These are phyloP conservation scores for Suhomyces sp. DNA, from an alignment of 805 yeast species.

Conservation along the genomic window DNA sequence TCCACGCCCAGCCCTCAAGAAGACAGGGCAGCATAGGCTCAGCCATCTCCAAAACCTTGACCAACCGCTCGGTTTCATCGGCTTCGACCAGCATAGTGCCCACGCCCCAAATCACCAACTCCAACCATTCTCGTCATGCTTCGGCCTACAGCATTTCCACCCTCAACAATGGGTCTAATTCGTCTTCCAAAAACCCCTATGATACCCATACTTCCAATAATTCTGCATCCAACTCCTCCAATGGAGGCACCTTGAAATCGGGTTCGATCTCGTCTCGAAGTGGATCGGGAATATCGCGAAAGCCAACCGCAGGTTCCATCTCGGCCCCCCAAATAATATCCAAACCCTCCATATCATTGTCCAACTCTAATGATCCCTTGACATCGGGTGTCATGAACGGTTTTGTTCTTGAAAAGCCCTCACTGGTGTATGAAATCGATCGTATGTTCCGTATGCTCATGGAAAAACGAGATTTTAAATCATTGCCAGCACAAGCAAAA, in stretches of 20 bases:
- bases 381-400: conserved; percentile 17
- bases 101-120: conserved; percentile 27
- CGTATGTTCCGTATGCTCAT: conserved; percentile 74
- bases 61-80: conserved; percentile 13
- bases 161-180: conserved; percentile 11
- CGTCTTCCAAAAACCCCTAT: conserved; percentile 23
- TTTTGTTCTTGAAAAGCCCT: conserved; percentile 61
- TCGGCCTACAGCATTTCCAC: conserved; percentile 39
- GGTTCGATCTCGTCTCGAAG: conserved; percentile 13
- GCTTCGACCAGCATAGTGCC: conserved; percentile 27
- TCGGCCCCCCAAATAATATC: conserved; percentile 17
- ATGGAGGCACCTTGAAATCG: conserved; percentile 12
- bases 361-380: conserved; percentile 16
- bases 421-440: conserved; percentile 64
- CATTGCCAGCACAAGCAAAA: conserved; percentile 69
- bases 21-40: conserved; percentile 14
- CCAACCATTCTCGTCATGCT: conserved; percentile 41
- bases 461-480: conserved; percentile 76
- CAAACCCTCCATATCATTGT: conserved; percentile 22
- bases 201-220: conserved; percentile 21
- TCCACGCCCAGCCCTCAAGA: conserved; percentile 5
- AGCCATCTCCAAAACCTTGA: conserved; percentile 13
- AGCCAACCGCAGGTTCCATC: conserved; percentile 19
- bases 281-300: conserved; percentile 6
- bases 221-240: conserved; percentile 7